Evolutionary conservation across 257 asterid species (phyloP), one percentile per base, ranked within the genome.

Genomic region (Solanum sitiens): DNA sequence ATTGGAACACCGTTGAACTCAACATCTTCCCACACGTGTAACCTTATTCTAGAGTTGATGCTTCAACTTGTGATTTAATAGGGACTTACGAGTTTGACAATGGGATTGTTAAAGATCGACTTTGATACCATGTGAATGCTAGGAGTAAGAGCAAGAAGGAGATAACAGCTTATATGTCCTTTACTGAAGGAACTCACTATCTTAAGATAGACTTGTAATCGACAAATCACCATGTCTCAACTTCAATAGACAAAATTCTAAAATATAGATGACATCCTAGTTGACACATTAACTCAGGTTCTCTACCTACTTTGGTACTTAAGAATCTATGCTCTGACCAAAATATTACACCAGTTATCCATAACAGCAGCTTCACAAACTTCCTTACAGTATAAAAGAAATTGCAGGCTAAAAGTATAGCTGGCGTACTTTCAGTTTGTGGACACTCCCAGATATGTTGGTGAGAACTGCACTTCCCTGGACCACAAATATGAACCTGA

Each of bases 401-500:
- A 27, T 47, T 35, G 42, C 18, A 68, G 67, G 37, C 39, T 47
- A 39, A 83, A 68, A 72, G 25, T 76, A 39, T 15, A 68, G 79
- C 14, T 45, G 86, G 47, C 88, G 61, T 88, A 97, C 99, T 93
- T 89, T 91, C 71, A 97, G 92, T 83, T 91, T 87, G 93, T 90
- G 95, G 72, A 87, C 85, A 56, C 13, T 47, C 83, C 93, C 94
- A 1, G 92, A 90, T 83, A 70, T 83, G 86, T 93, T 95, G 44
- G 61, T 89, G 83, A 97, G 96, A 70, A 90, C 87, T 87, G 87
- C 98, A 82, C 87, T 87, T 47, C 99, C 99, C 25, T 93, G 92
- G 91, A 97, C 93, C 92, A 94, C 94, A 87, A 97, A 97, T 39
- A 92, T 59, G 61, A 95, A 94, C 95, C 99, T 95, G 94, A 76